Base-by-base conservation (phyloP, 2,329 filamentous ascomycete species). In the Trichoderma sp. region DNA sequence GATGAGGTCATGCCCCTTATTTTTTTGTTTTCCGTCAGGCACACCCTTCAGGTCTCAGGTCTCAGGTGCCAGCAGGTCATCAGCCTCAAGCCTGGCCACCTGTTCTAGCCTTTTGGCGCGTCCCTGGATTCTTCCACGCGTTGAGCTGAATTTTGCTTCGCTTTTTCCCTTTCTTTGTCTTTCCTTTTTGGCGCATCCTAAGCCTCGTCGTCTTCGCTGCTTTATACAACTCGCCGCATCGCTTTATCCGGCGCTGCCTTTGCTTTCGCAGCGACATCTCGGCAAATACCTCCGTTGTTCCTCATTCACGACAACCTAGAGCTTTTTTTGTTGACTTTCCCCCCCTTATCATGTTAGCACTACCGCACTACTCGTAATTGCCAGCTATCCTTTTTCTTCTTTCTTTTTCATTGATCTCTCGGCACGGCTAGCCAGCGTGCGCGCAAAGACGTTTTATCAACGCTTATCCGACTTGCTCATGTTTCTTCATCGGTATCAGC, bases 381-480 rank as follows among this genome's bases (percentile, higher is more conserved):
- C 55, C 55, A 63, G 51, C 66, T 55, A 16, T 49, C 30, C n/a
- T 37, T 18, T 5, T 51, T 58, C 28, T 49, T 68, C 18, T 7
- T 58, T 18, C 18, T 34, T 60, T 37, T 18, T 21, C 59, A 34
- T 28, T 34, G 32, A 13, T 43, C 16, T 59, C 60, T 66, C 59
- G 61, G 65, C 61, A 21, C 51, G 32, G 49, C n/a, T 34, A 30
- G 34, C 11, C 56, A 11, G 58, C 46, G 56, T 60, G 65, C 65
- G 32, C 43, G 46, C 55, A 24, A 39, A 65, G 8, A 51, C 26
- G 28, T 34, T 37, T 18, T 11, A n/a, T 56, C 64, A 21, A 46
- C 28, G 46, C 30, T 34, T 46, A n/a, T 28, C 34, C 52, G 63
- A 37, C 39, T 73, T 70, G 68, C 68, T 54, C 71, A 74, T 75